These are phyloP conservation scores for Cicer pinnatifidum DNA, from an alignment of 306 rosid species.

Conservation along the genomic window DNA sequence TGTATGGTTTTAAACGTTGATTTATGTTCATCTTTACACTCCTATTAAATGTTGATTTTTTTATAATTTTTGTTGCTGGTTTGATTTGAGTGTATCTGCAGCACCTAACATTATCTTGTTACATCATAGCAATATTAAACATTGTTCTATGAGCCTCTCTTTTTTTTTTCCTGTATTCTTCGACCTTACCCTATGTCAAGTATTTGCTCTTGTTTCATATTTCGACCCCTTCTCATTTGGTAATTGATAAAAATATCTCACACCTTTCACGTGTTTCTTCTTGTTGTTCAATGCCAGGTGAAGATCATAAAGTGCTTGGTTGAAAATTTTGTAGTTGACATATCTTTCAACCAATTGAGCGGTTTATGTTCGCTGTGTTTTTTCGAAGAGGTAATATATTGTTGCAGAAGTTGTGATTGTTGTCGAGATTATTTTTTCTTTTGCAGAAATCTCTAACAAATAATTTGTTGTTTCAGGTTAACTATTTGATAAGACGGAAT, in stretches of 20 bases:
- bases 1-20: not conserved
- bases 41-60: not conserved
- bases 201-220: not conserved
- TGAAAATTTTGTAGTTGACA: conserved; percentile 78
- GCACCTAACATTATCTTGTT: not conserved
- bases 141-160: not conserved
- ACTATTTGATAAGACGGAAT: conserved; percentile 55
- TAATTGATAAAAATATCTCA: conserved; percentile 20
- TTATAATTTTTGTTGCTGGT: not conserved
- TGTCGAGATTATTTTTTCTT: not conserved
- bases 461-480: conserved; percentile 59
- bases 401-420: conserved; percentile 6
- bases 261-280: not conserved
- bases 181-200: not conserved
- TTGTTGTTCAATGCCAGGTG: conserved; percentile 63
- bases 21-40: too few relatives aligned
- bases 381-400: conserved; percentile 70
- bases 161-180: not conserved
- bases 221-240: not conserved
- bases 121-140: too few relatives aligned
- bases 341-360: conserved; percentile 81
- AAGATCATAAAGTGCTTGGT: conserved; percentile 79
- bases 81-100: not conserved
- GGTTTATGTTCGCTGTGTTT: conserved; percentile 87
- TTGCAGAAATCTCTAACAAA: conserved; percentile 26